Evolutionary conservation across 106 monocot species (phyloP).

Genomic region (Dioscorea zingiberensis): DNA sequence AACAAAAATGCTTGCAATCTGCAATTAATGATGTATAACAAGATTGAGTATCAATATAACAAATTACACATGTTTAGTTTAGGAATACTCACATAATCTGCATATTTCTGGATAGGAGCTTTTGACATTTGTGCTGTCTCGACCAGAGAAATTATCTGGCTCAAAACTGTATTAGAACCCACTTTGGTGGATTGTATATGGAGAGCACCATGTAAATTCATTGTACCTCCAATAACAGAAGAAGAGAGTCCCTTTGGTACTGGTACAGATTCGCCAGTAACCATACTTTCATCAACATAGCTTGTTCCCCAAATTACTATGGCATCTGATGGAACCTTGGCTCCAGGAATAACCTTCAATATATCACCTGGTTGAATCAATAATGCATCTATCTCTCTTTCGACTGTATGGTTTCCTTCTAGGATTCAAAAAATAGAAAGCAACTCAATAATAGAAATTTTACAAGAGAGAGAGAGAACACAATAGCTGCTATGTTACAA

Average conservation of each 20-base stretch:
- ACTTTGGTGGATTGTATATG: slow-evolving; percentile 77
- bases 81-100: slow-evolving; percentile 72
- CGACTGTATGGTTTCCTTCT: slow-evolving; percentile 63
- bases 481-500: not conserved
- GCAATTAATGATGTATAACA: not conserved
- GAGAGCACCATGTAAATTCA: slow-evolving; percentile 86
- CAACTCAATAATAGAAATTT: not conserved
- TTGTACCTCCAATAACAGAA: slow-evolving; percentile 85
- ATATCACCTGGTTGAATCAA: slow-evolving; percentile 88
- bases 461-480: too few relatives aligned
- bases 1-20: slow-evolving; percentile 96
- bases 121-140: slow-evolving; percentile 97
- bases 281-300: slow-evolving; percentile 94
- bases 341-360: slow-evolving; percentile 89
- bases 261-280: slow-evolving; percentile 88
- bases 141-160: slow-evolving; percentile 91
- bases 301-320: slow-evolving; percentile 82
- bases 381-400: slow-evolving; percentile 89
- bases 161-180: slow-evolving; percentile 75
- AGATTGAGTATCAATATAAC: too few relatives aligned
- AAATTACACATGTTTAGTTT: too few relatives aligned
- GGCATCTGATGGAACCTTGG: slow-evolving; percentile 84
- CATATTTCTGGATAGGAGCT: slow-evolving; percentile 96
- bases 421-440: not conserved
- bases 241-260: slow-evolving; percentile 62